Evolutionary conservation across 1,284 basidiomycete species (phyloP).

Genomic region (Heimioporus punctisporus): DNA sequence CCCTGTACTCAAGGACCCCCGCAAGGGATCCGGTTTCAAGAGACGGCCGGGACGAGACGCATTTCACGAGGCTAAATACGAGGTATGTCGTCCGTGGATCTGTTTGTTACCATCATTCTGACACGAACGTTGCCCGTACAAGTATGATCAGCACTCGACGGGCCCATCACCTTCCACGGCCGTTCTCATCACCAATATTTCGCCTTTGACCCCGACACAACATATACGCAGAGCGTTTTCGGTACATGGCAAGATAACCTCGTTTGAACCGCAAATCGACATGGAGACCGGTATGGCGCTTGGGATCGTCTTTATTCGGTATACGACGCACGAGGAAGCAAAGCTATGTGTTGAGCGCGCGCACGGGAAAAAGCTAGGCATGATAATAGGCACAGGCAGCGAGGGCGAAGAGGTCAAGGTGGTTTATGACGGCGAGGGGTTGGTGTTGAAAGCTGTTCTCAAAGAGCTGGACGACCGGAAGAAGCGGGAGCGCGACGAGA

Average conservation of each 20-base stretch:
- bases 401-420: conserved; percentile 54
- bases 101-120: conserved; percentile 5
- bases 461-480: conserved; percentile 60
- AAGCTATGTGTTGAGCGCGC: conserved; percentile 63
- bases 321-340: conserved; percentile 60
- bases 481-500: conserved; percentile 52
- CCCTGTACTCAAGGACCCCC: conserved; percentile 55
- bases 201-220: conserved; percentile 69
- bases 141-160: conserved; percentile 81
- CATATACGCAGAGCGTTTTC: conserved; percentile 73
- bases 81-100: conserved; percentile 49
- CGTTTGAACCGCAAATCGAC: conserved; percentile 85
- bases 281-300: conserved; percentile 79
- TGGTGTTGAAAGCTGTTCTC: conserved; percentile 57
- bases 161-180: conserved; percentile 78
- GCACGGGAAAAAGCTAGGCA: conserved; percentile 51
- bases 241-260: conserved; percentile 65
- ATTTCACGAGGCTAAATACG: conserved; percentile 56
- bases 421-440: conserved; percentile 65
- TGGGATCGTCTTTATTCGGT: conserved; percentile 84
- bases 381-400: conserved; percentile 31
- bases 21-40: conserved; percentile 46
- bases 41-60: conserved; percentile 43
- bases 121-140: conserved; percentile 15
- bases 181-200: conserved; percentile 76